Evolutionary conservation across 768 basidiomycete genomes (phyloP).

Genomic region (Suillus cothurnatus): DNA sequence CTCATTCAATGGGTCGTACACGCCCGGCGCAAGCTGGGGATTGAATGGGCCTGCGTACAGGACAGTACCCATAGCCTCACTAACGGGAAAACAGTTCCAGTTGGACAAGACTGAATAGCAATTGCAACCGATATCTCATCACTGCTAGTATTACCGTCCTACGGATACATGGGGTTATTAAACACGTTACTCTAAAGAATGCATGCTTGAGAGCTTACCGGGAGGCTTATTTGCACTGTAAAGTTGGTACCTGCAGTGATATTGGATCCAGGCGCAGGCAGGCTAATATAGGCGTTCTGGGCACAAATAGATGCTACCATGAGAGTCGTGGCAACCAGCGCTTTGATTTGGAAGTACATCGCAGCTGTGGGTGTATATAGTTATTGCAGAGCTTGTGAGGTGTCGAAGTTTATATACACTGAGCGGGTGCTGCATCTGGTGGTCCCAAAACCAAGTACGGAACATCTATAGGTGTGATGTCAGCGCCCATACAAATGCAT

Average conservation of each 20-base stretch:
- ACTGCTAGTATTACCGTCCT: slow-evolving; percentile 36
- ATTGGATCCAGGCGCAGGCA: slow-evolving; percentile 24
- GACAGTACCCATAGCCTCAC: slow-evolving; percentile 38
- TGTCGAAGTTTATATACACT: background rate
- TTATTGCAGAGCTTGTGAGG: background rate
- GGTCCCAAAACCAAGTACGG: background rate
- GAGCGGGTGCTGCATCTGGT: background rate
- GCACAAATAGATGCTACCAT: slow-evolving; percentile 3
- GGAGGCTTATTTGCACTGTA: slow-evolving; percentile 44
- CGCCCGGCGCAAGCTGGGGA: slow-evolving; percentile 31
- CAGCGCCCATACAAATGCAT: background rate
- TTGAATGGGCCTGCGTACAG: slow-evolving; percentile 44
- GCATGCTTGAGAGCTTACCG: slow-evolving; percentile 32
- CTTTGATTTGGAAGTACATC: slow-evolving; percentile 1
- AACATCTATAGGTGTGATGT: background rate
- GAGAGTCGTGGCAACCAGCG: background rate
- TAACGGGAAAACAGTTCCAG: slow-evolving; percentile 23
- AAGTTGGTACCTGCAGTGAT: slow-evolving; percentile 40
- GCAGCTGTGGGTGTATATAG: background rate
- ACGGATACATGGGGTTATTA: background rate
- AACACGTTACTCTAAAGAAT: background rate
- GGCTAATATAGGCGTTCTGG: slow-evolving; percentile 6
- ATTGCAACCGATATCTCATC: slow-evolving; percentile 43
- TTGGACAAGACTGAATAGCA: slow-evolving; percentile 37
- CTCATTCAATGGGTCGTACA: slow-evolving; percentile 38